Evolutionary conservation across 805 yeast species (phyloP), one percentile per base, ranked within the genome.

Genomic region (Candida coquimbonensis): DNA sequence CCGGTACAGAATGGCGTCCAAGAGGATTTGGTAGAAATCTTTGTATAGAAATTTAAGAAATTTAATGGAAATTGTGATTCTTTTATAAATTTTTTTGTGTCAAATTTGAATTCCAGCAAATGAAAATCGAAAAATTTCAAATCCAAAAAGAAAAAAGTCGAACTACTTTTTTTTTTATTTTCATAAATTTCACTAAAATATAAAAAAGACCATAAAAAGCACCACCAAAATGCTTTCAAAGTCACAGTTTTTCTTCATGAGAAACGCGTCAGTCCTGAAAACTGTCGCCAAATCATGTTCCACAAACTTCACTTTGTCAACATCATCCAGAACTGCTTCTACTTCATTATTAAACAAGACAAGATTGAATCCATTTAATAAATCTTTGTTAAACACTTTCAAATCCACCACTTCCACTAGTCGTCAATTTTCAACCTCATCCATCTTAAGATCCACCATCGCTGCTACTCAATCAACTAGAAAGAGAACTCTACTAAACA

Each of bases 1-100:
- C 42, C 56, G 93, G 29, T 84, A 81, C 63, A 75, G 81, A 51
- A 85, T 84, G 91, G 74, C 79, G 1, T 80, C 88, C n/a, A 84
- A 84, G 56, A 62, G 80, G 45, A 84, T 84, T 17, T 84, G 90
- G 88, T 83, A 33, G 38, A 34, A 8, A 21, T 21, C 4, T 21
- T 21, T 21, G 24, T 21, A 21, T 21, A 21, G 24, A 35, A 17
- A 17, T 16, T n/a, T 16, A 16, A 21, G 24, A 35, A 17, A 17
- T 16, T n/a, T 16, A 16, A 8, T 21, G 24, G 19, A 17, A 21
- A 21, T 21, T 21, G 24, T 21, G 24, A 6, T 21, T 21, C 26
- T 12, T 27, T 42, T 42, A 36, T 45, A 32, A 8, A 27, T 27
- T 14, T 27, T 27, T 21, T n/a, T 26, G 21, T 16, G n/a, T 16